Conservation (phyloP, 2,329 filamentous ascomycete species). For the Leptographium galeiforme region DNA sequence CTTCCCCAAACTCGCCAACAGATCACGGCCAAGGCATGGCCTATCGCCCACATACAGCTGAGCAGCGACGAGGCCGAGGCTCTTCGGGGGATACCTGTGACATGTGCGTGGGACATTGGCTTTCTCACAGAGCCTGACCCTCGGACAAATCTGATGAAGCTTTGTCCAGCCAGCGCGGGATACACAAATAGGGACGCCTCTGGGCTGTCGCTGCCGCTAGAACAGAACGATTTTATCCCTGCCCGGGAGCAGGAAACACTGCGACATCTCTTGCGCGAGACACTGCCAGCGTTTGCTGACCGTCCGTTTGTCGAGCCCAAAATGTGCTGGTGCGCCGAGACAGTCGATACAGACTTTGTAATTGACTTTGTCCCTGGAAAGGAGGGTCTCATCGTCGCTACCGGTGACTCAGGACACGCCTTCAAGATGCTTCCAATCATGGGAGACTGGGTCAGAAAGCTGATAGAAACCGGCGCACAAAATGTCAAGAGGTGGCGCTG, state of each 20-base stretch:
- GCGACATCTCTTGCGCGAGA: slow-evolving; percentile 34
- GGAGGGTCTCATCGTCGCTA: slow-evolving; percentile 29
- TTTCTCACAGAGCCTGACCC: slow-evolving; percentile 54
- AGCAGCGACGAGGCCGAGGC: slow-evolving; percentile 37
- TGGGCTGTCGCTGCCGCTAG: slow-evolving; percentile 16
- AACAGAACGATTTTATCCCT: slow-evolving; percentile 34
- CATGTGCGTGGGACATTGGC: slow-evolving; percentile 45
- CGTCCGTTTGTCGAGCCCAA: slow-evolving; percentile 39
- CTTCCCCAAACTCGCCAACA: slow-evolving; percentile 35
- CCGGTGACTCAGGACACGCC: slow-evolving; percentile 47
- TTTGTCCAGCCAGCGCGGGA: slow-evolving; percentile 45
- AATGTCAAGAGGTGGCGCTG: no score
- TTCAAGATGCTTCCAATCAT: slow-evolving; percentile 50
- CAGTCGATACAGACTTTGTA: slow-evolving; percentile 44
- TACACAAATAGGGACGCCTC: slow-evolving; percentile 29
- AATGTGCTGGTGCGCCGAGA: slow-evolving; percentile 52
- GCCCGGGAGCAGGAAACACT: slow-evolving; percentile 37
- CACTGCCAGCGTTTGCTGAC: slow-evolving; percentile 36
- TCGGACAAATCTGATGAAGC: slow-evolving; percentile 41
- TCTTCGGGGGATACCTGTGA: slow-evolving; percentile 44
- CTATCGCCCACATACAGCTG: slow-evolving; percentile 45
- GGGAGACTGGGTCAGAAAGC: slow-evolving; percentile 17
- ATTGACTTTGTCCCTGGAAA: slow-evolving; percentile 18
- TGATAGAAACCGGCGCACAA: no score
- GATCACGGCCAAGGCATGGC: slow-evolving; percentile 39